phyloP scores from a whole-genome alignment of 192 early-diverging fungal species.

The Phlyctochytrium arcticum region DNA sequence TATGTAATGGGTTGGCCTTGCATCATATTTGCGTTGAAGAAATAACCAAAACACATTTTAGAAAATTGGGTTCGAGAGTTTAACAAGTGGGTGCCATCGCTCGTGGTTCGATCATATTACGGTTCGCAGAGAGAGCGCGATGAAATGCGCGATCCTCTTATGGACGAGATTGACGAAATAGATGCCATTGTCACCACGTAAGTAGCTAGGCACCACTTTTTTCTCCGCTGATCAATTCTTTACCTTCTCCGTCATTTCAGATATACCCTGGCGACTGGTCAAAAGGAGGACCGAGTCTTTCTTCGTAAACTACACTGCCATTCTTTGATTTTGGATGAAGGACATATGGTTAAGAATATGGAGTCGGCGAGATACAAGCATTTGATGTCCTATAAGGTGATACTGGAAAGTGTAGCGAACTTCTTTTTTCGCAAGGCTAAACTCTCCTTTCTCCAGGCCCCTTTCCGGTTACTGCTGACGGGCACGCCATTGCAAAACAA shows the following conservation, averaged over 20 bases:
- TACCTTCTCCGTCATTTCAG: not conserved
- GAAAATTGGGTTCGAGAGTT: slow-evolving; percentile 92
- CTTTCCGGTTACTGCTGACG: slow-evolving; percentile 60
- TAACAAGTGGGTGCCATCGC: slow-evolving; percentile 38
- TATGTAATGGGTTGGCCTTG: too few species aligned
- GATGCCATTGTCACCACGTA: slow-evolving; percentile 78
- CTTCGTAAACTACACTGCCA: slow-evolving; percentile 60
- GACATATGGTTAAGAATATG: slow-evolving; percentile 88
- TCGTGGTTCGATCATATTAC: slow-evolving; percentile 38
- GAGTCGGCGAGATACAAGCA: slow-evolving; percentile 72
- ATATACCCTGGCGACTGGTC: slow-evolving; percentile 67
- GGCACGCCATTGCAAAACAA: slow-evolving; percentile 96
- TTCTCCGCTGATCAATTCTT: not conserved
- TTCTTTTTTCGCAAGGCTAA: not conserved
- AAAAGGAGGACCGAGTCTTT: slow-evolving; percentile 68
- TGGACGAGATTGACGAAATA: slow-evolving; percentile 35
- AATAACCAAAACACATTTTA: slow-evolving; percentile 2
- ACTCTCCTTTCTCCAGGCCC: not conserved
- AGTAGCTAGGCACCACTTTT: not conserved
- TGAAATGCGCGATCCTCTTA: slow-evolving; percentile 48
- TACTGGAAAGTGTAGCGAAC: not conserved
- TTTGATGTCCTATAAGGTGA: slow-evolving; percentile 43
- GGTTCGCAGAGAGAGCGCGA: slow-evolving; percentile 39
- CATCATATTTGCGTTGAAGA: too few species aligned
- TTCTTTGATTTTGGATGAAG: slow-evolving; percentile 82